These are phyloP conservation scores for Xylogone sp. DNA, from an alignment of 2,329 filamentous ascomycete species.

Conservation along the genomic window DNA sequence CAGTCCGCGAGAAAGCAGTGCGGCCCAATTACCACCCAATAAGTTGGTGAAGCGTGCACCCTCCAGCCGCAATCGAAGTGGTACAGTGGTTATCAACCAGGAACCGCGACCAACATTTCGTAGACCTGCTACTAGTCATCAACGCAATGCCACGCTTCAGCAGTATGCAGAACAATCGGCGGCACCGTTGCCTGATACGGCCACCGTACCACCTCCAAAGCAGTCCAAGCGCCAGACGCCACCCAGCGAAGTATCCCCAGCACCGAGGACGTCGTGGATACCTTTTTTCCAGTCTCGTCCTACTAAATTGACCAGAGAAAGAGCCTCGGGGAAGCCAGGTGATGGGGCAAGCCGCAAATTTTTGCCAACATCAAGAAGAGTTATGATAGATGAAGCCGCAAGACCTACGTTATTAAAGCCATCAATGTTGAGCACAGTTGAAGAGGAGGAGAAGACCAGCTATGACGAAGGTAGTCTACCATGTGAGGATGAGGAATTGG, in stretches of 20 bases:
- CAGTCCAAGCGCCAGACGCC: constrained; percentile 1
- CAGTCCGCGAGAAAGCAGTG: constrained; percentile 22
- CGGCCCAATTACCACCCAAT: constrained; percentile 56
- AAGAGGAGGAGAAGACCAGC: constrained; percentile 6
- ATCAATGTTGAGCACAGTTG: constrained; percentile 17
- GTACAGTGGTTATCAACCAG: constrained; percentile 43
- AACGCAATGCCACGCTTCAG: constrained; percentile 68
- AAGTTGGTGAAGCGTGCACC: constrained; percentile 74
- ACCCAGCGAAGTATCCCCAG: constrained; percentile 4
- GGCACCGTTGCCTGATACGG: constrained; percentile 3
- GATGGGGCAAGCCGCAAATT: constrained; percentile 20
- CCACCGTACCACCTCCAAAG: constrained; percentile 1
- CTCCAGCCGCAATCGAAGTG: constrained; percentile 45
- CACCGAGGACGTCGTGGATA: constrained; percentile 21
- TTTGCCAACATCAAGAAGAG: constrained; percentile 23
- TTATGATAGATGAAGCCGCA: constrained; percentile 21
- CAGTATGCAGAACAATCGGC: constrained; percentile 28
- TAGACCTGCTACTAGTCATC: constrained; percentile 74
- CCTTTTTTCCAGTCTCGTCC: constrained; percentile 28
- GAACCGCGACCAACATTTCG: constrained; percentile 29
- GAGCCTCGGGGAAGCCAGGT: constrained; percentile 17
- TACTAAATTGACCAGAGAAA: constrained; percentile 25
- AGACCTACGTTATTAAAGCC: constrained; percentile 28
- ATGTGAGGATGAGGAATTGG: constrained; percentile 14
- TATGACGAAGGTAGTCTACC: constrained; percentile 21